These are phyloP conservation scores for Rhododendron ferrugineum DNA, from an alignment of 148 eudicot species.

Conservation along the genomic window DNA sequence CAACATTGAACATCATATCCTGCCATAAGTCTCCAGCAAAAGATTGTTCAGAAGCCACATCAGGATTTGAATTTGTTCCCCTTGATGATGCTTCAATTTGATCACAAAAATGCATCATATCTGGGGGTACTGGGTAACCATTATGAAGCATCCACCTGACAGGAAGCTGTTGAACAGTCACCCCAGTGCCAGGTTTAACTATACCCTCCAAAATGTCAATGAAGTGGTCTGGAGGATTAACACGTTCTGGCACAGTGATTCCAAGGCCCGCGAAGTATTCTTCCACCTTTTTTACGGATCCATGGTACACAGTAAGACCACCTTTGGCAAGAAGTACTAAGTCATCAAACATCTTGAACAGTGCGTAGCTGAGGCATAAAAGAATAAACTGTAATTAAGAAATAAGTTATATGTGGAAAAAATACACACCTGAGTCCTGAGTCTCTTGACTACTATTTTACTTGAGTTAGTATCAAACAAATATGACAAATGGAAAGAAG, in stretches of 20 bases:
- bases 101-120: conserved; percentile 78
- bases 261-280: conserved; percentile 77
- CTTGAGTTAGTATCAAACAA: background rate
- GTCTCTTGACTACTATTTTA: background rate
- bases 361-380: conserved; percentile 53
- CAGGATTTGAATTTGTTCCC: conserved; percentile 19
- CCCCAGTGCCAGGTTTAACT: conserved; percentile 46
- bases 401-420: background rate
- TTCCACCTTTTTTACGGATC: conserved; percentile 82
- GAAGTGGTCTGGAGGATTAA: conserved; percentile 89
- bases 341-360: conserved; percentile 95
- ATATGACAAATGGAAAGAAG: background rate
- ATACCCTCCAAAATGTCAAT: conserved; percentile 93
- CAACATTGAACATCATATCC: conserved; percentile 38
- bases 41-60: conserved; percentile 29
- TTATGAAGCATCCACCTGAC: conserved; percentile 98
- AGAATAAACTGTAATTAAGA: background rate
- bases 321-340: conserved; percentile 95
- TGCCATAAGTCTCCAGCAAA: conserved; percentile 39
- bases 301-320: conserved; percentile 87
- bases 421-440: background rate
- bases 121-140: conserved; percentile 85
- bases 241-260: conserved; percentile 76
- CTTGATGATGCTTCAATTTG: conserved; percentile 49
- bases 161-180: conserved; percentile 83